phyloP scores from a whole-genome alignment of 495 filamentous ascomycete genomes.

The Aspergillus coremiiformis region DNA sequence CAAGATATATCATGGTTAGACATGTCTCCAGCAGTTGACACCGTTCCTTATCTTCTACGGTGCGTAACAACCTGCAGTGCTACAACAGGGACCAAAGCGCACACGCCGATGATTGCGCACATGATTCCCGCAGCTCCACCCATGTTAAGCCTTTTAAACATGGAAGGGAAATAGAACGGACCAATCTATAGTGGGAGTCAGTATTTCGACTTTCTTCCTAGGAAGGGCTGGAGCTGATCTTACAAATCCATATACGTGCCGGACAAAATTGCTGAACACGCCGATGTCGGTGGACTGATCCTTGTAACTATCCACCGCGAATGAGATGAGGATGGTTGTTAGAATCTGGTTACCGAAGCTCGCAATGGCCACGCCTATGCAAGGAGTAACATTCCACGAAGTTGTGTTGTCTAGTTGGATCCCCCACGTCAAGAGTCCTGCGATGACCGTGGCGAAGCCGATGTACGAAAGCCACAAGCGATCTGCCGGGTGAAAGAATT shows the following conservation, averaged over 20 bases:
- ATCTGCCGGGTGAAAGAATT: constrained; percentile 18
- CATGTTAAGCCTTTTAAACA: constrained; percentile 24
- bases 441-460: constrained; percentile 18
- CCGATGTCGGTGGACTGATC: constrained; percentile 22
- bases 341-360: constrained; percentile 31
- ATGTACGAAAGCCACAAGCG: constrained; percentile 32
- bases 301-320: constrained; percentile 25
- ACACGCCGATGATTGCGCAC: constrained; percentile 22
- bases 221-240: neutral
- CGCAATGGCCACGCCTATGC: constrained; percentile 27
- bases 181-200: constrained; percentile 17
- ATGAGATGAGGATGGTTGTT: constrained; percentile 26
- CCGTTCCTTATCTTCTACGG: neutral
- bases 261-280: constrained; percentile 26
- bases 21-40: constrained; percentile 24
- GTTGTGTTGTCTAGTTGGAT: constrained; percentile 23
- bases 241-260: constrained; percentile 32
- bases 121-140: constrained; percentile 26
- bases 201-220: neutral
- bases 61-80: constrained; percentile 19
- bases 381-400: constrained; percentile 28
- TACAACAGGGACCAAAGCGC: constrained; percentile 19
- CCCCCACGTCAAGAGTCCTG: constrained; percentile 25
- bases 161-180: constrained; percentile 28
- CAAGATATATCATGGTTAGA: constrained; percentile 38